Conservation (phyloP, 208 protist species). For the Leishmania guyanensis region DNA sequence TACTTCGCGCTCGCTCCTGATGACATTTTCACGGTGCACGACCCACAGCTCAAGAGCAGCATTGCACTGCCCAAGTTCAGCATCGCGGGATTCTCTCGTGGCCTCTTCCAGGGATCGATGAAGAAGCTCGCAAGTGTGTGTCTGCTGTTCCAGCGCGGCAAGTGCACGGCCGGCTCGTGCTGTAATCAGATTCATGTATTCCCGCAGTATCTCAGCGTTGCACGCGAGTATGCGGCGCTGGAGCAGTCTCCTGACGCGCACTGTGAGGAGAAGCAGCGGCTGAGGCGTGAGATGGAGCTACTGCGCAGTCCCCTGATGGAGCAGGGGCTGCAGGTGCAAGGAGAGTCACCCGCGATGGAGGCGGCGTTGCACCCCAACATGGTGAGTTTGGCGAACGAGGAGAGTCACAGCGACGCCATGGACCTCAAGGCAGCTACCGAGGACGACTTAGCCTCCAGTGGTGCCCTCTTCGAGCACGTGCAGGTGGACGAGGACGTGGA, state of each 20-base stretch:
- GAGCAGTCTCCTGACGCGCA: slow-evolving; percentile 18
- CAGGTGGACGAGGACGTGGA: slow-evolving; percentile 41
- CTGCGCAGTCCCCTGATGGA: slow-evolving; percentile 31
- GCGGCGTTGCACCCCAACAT: neutral
- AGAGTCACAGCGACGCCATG: neutral
- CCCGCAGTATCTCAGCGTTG: slow-evolving; percentile 51
- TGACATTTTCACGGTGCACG: slow-evolving; percentile 73
- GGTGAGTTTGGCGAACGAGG: neutral
- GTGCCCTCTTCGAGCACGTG: slow-evolving; percentile 45
- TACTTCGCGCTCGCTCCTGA: slow-evolving; percentile 56
- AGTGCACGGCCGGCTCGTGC: slow-evolving; percentile 77
- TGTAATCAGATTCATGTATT: slow-evolving; percentile 91
- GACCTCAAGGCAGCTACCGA: slow-evolving; percentile 9
- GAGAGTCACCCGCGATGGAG: slow-evolving; percentile 16
- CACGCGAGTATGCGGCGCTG: slow-evolving; percentile 22
- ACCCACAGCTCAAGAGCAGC: slow-evolving; percentile 69
- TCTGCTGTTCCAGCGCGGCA: slow-evolving; percentile 80
- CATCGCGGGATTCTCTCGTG: slow-evolving; percentile 75
- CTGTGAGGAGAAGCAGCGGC: slow-evolving; percentile 11
- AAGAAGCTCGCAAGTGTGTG: slow-evolving; percentile 83
- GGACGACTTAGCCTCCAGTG: slow-evolving; percentile 28
- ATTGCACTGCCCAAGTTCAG: slow-evolving; percentile 69
- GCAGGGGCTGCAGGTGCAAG: slow-evolving; percentile 32
- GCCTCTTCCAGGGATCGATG: slow-evolving; percentile 76
- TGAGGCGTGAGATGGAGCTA: slow-evolving; percentile 29